Evolutionary conservation across 371 early-diverging fungal genomes (phyloP), one percentile per base, ranked within the genome.

Genomic region (Circinella umbellata): DNA sequence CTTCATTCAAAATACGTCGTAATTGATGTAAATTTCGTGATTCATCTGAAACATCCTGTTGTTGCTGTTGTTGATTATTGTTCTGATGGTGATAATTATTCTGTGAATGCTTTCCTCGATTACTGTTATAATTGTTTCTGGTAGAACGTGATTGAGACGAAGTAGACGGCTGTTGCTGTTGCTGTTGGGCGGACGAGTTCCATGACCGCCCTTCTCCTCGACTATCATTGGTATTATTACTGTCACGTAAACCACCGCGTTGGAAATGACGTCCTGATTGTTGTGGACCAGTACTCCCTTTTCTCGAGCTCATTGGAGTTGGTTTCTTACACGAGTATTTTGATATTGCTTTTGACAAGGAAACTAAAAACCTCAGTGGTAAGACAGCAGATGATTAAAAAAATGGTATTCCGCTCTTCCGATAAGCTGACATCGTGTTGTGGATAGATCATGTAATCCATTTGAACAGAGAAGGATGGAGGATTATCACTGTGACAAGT

Each of bases 1-100:
- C 78, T 38, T 83, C 83, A 14, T 60, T 61, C 17, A 83, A 60
- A 57, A 76, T 67, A 34, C 73, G 69, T 42, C 68, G 55, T n/a
- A 81, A 36, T 34, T 79, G 39, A 37, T 77, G 76, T 49, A 76
- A 27, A 46, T 74, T 70, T 51, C 73, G 75, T 42, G 74, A 67
- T 39, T 78, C 81, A 7, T 34, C 65, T 13, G 46, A 7, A 9
- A 27, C 38, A 7, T 47, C 47, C 2, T 46, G 47, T 46, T 63
- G 63, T 18, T 63, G 63, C 3, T 63, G 63, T 18, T 61, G 61
- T 11, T 35, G 61, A 14, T 34, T 42, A 4, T 18, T 27, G 63
- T 48, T 63, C 27, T 42, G 15, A 9, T 20, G 42, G n/a, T 63
- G 34, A 48, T 63, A 18, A 4, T 42, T 8, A 37, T 17, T 61